phyloP scores from a whole-genome alignment of 2,329 filamentous ascomycete species.

The Diaporthe citri region DNA sequence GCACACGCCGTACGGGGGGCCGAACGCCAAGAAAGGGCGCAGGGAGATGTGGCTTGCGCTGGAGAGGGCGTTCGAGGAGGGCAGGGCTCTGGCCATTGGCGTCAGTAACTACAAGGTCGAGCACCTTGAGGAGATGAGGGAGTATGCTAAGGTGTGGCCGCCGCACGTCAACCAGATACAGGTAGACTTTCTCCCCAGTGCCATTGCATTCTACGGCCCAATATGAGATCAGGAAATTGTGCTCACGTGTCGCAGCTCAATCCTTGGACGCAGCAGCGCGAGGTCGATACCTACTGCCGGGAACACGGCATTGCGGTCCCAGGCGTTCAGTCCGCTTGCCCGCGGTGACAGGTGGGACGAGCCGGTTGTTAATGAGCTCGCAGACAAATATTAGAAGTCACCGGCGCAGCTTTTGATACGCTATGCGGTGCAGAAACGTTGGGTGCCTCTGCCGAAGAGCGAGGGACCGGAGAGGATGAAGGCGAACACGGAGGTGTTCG shows the following conservation, averaged over 20 bases:
- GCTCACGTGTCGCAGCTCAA: constrained; percentile 58
- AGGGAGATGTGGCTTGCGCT: constrained; percentile 33
- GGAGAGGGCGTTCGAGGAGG: constrained; percentile 20
- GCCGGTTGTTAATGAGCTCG: constrained; percentile 66
- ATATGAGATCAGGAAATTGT: neutral
- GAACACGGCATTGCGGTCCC: constrained; percentile 62
- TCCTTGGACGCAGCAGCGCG: constrained; percentile 74
- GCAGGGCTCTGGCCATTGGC: constrained; percentile 13
- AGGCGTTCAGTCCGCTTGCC: constrained; percentile 68
- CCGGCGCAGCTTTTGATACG: constrained; percentile 76
- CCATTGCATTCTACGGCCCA: accelerated
- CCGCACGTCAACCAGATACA: constrained; percentile 35
- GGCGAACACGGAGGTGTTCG: constrained; percentile 71
- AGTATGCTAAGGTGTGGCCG: constrained; percentile 30
- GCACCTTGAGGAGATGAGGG: constrained; percentile 28
- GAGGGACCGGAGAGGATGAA: constrained; percentile 69
- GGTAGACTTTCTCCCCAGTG: neutral
- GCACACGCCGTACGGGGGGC: constrained; percentile 26
- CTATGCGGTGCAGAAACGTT: constrained; percentile 78
- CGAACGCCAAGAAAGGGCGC: neutral
- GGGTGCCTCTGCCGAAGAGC: constrained; percentile 77
- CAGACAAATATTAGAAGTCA: constrained; percentile 70
- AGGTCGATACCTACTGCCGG: constrained; percentile 67
- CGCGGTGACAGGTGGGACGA: constrained; percentile 73
- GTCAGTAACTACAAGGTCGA: constrained; percentile 32